phyloP scores from a whole-genome alignment of 768 basidiomycete species.

The Favolaschia claudopus region DNA sequence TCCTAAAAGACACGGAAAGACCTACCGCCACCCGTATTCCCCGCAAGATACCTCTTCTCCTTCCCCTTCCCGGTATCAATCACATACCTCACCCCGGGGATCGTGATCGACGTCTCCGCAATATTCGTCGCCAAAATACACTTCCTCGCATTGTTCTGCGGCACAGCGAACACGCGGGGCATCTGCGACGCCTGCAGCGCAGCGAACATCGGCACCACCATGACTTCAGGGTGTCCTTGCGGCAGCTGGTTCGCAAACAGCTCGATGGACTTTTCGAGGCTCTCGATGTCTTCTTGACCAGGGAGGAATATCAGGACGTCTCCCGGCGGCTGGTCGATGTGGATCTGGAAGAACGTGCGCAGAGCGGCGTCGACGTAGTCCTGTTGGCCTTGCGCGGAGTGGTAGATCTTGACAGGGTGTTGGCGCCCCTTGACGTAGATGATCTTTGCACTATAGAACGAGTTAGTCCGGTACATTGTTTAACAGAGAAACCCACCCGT shows the following conservation, averaged over 20 bases:
- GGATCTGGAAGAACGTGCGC: constrained; percentile 95
- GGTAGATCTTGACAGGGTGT: constrained; percentile 87
- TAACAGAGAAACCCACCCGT: constrained; percentile 61
- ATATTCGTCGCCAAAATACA: constrained; percentile 98
- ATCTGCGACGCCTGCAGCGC: constrained; percentile 83
- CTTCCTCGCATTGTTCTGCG: constrained; percentile 78
- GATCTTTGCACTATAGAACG: constrained; percentile 74
- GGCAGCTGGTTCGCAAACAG: constrained; percentile 76
- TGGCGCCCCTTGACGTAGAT: constrained; percentile 94
- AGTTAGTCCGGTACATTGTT: not conserved
- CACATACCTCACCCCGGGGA: constrained; percentile 94
- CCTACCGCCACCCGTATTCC: constrained; percentile 72
- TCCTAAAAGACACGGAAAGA: no score
- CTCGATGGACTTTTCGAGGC: constrained; percentile 76
- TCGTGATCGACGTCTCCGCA: constrained; percentile 97
- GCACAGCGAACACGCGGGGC: constrained; percentile 73
- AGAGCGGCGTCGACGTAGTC: constrained; percentile 92
- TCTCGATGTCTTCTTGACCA: constrained; percentile 97
- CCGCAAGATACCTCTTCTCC: constrained; percentile 86
- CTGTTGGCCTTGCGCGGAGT: constrained; percentile 72
- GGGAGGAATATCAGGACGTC: constrained; percentile 96
- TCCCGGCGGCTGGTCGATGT: constrained; percentile 78
- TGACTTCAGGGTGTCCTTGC: constrained; percentile 60
- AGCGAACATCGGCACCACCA: constrained; percentile 85
- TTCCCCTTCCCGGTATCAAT: constrained; percentile 97